Conservation (phyloP, 2,329 filamentous ascomycete species). For the Colletotrichum sp. region DNA sequence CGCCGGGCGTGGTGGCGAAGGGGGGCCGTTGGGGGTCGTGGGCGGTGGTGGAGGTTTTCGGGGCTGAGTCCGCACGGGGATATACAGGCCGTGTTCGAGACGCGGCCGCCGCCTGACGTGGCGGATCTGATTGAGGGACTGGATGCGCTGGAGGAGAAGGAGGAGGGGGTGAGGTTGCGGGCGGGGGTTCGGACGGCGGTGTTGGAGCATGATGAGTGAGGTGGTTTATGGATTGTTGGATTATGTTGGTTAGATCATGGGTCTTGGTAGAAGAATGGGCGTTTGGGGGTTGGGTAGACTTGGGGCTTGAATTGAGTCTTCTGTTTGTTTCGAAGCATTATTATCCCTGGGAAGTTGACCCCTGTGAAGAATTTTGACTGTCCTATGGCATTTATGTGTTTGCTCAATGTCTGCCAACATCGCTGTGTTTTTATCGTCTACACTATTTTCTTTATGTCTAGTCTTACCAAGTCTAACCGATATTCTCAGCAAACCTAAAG, state of each 20-base stretch:
- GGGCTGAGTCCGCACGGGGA: constrained; percentile 61
- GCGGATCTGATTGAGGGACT: constrained; percentile 33
- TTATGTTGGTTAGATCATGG: background rate
- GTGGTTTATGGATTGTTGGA: background rate
- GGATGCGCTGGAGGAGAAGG: constrained; percentile 6
- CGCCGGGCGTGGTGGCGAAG: too few species aligned
- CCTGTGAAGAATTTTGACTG: too few species aligned
- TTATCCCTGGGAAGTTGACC: too few species aligned
- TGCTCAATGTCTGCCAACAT: too few species aligned
- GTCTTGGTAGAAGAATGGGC: background rate
- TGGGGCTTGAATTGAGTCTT: background rate
- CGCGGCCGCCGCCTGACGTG: constrained; percentile 54
- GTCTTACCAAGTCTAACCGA: too few species aligned
- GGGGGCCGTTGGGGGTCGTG: too few species aligned
- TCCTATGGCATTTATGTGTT: too few species aligned
- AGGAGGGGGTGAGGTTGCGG: background rate
- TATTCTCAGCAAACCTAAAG: too few species aligned
- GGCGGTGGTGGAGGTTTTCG: constrained; percentile 30
- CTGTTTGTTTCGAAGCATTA: background rate
- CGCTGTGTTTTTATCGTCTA: too few species aligned
- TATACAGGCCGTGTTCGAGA: constrained; percentile 64
- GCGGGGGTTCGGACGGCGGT: background rate
- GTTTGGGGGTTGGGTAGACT: background rate
- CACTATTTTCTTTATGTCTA: too few species aligned
- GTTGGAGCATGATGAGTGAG: constrained; percentile 5